Percentiles rank a stretch among this genome's conserved stretches.
Conservation (phyloP, 225 moss, liverwort and hornwort species). For the Sphagnum contortum region DNA sequence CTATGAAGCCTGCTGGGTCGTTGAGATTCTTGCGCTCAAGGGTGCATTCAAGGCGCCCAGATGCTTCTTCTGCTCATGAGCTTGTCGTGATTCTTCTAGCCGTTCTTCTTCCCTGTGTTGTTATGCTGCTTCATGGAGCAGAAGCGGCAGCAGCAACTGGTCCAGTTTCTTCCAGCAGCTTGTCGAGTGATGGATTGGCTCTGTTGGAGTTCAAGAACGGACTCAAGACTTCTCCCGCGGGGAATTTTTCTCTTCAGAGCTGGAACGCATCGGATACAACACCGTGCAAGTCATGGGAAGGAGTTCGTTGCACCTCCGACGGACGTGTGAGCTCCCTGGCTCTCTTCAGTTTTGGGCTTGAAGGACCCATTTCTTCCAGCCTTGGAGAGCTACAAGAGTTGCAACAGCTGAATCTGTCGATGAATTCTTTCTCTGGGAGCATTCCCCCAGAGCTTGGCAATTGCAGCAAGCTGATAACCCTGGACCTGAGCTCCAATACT, state of each 20-base stretch:
- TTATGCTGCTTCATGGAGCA: too few relatives aligned
- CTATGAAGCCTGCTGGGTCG: too few relatives aligned
- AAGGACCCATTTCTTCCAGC: constrained; percentile 29
- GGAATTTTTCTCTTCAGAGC: constrained; percentile 6
- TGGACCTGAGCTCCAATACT: constrained; percentile 24
- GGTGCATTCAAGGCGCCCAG: too few relatives aligned
- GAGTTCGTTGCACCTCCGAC: constrained; percentile 19
- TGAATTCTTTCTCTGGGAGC: constrained; percentile 13
- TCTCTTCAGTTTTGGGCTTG: constrained; percentile 18
- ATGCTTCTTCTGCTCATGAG: too few relatives aligned
- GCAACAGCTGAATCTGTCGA: constrained; percentile 22
- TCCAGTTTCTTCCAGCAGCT: too few relatives aligned
- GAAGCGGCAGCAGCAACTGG: too few relatives aligned
- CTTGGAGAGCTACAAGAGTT: constrained; percentile 23
- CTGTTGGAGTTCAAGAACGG: constrained; percentile 29
- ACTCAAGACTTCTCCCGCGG: constrained; percentile 4
- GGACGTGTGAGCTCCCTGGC: constrained; percentile 15
- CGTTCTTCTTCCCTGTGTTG: too few relatives aligned
- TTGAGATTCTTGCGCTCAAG: too few relatives aligned
- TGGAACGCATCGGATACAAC: constrained; percentile 28
- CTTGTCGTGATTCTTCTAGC: too few relatives aligned
- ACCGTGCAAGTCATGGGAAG: constrained; percentile 29
- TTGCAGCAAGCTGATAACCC: constrained; percentile 15
- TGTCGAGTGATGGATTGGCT: constrained; percentile 20
- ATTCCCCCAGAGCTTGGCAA: constrained; percentile 38